Evolutionary conservation across 768 basidiomycete genomes (phyloP), one percentile per base, ranked within the genome.

Genomic region (Rhodotorula paludigena): DNA sequence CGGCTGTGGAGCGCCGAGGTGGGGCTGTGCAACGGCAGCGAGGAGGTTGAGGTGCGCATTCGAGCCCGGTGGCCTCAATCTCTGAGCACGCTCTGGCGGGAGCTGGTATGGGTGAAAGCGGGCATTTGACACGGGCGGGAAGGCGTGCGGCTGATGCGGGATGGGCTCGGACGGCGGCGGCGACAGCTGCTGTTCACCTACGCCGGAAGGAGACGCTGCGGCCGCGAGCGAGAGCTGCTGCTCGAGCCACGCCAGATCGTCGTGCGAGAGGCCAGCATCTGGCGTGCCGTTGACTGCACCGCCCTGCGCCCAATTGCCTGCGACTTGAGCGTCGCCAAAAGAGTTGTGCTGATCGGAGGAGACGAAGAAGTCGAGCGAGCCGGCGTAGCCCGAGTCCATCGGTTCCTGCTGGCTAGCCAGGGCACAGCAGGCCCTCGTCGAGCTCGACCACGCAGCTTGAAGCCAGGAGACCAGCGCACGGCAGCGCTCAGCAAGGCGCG

Each of bases 51-150:
- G 18, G 5, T 39, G 60, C 1, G 48, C 47, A 2, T 28, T 14
- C 9, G 36, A 35, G 5, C 36, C 52, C 10, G 41, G 32, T 4
- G 42, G 42, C 6, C 44, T 32, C 1, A 58, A 25, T 3, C 57
- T 44, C 25, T 45, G 57, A 0, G 44, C 44, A 3, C 61, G 53
- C 18, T 62, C 61, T 1, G 52, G 9, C 16, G 60, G 60, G 8
- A 61, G 61, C 52, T 55, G 57, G 53, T 68, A 68, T 11, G 67
- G 67, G 33, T 68, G 67, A n/a, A 63, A 68, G 5, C 62, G 35
- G 8, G 61, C 53, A 6, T 4, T 30, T 0, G 67, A 68, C 28
- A 68, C 59, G 28, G 67, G 67, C 12, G 67, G 67, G 30, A 68
- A 68, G 11, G 67, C 67, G 35, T 68, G 57, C 5, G 64, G 64